Evolutionary conservation across 495 filamentous ascomycete genomes (phyloP), one percentile per base, ranked within the genome.

Genomic region (Immersiella caudata): DNA sequence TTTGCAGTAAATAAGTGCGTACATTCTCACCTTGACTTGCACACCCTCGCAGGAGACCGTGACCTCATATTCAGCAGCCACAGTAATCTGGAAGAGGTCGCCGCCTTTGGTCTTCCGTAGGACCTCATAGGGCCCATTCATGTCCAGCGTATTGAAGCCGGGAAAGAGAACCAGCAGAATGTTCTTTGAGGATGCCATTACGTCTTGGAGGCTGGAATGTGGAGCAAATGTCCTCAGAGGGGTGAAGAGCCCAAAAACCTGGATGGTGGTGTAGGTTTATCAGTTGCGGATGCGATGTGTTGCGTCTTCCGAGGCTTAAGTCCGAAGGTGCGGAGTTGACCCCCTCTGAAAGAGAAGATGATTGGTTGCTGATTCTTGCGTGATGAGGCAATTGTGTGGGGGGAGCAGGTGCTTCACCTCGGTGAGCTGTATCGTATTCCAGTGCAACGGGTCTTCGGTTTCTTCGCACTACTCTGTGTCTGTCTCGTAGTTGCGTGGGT

Each of bases 121-220:
- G 1, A 64, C 35, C 40, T 68, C 66, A 24, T 68, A 68, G 1
- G 66, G 66, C 12, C 66, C 66, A n/a, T 64, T 64, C 60, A 64
- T 64, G 54, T 68, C 66, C 54, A 68, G 21, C n/a, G 61, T 68
- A 35, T 68, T 68, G 66, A 68, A 68, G 14, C 66, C 66, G 5
- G 60, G 60, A n/a, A 64, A 64, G 20, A 68, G 54, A 20, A 68
- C 5, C 24, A 68, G 51, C 61, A 68, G 40, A n/a, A 65, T 57
- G 14, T 62, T 69, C n/a, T 36, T 49, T 6, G 55, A 20, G 25
- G 57, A 24, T n/a, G 57, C 26, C 57, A 59, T 59, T 7, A n/a
- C 22, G 11, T 4, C 40, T 33, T 33, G 29, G 29, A 14, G 16
- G 11, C 16, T 46, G 40, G 14, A 12, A 46, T 46, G 14, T 18